Base-by-base conservation (phyloP, 1,284 basidiomycete species). In the Pseudozyma tsukubaensis region DNA sequence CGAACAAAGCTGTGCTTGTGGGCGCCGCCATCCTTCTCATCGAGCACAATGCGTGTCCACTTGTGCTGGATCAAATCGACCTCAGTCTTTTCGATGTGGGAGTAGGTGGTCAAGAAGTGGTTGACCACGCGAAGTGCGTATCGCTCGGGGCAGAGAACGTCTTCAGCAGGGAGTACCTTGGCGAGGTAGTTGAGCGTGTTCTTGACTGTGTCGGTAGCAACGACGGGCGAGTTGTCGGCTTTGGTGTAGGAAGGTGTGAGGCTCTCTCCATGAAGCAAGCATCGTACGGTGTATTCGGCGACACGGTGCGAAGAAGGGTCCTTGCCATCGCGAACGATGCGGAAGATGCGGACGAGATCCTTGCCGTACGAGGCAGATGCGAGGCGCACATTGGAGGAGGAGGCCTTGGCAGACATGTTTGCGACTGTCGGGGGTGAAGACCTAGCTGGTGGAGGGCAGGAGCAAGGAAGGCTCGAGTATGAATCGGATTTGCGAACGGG, bases 101-200 rank as follows among this genome's bases (percentile, higher is more conserved):
- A 86, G 81, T 98, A 97, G 72, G 90, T 92, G 32, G 89, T 90
- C 29, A 95, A 90, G 68, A 97, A 88, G 86, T 95, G 92, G 0
- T 91, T 89, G 8, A 89, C 93, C 16, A 97, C 88, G 79, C 96
- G 92, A 13, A 97, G 87, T 0, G 92, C 94, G 81, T 97, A 97
- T 55, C 89, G 88, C 80, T 95, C 93, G 0, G 94, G 91, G 54
- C 73, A 64, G 48, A 73, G 61, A n/a, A 82, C 71, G 52, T 71
- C 64, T 32, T 67, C 63, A 48, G 52, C 56, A 7, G 62, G 54
- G 24, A 73, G 58, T 32, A 64, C 70, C 60, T 76, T 73, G 37
- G 72, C 77, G 50, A 80, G 75, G 67, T 69, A 66, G 59, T 97
- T 93, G 19, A 90, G 91, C 58, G 95, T 96, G 86, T 97, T 96